phyloP scores from a whole-genome alignment of 345 rosid genomes.

The Nasturtium officinale region DNA sequence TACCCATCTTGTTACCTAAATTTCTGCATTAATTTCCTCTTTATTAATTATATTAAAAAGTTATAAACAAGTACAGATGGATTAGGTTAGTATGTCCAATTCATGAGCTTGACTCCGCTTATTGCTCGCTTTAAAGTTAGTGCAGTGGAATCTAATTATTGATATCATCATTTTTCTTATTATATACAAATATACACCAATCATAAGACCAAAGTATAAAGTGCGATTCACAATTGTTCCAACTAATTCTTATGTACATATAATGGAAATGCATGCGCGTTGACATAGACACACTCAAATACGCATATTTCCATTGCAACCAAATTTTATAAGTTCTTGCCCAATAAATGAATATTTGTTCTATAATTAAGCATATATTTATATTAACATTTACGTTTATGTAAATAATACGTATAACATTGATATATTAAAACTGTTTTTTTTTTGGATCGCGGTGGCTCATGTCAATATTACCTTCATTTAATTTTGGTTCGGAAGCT shows the following conservation, averaged over 20 bases:
- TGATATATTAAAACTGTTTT: background rate
- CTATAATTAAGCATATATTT: too few relatives aligned
- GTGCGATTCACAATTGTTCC: conserved; percentile 44
- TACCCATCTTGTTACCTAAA: conserved; percentile 41
- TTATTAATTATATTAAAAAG: conserved; percentile 15
- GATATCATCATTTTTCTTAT: conserved; percentile 22
- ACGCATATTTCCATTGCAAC: conserved; percentile 1
- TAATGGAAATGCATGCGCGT: background rate
- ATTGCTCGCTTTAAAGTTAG: conserved; percentile 38
- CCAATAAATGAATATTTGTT: background rate
- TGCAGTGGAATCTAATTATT: conserved; percentile 39
- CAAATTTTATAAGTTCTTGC: background rate
- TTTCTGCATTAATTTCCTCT: conserved; percentile 34
- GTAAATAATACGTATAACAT: background rate
- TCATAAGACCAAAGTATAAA: conserved; percentile 33
- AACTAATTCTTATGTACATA: conserved; percentile 42
- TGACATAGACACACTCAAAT: background rate
- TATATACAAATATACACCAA: conserved; percentile 34
- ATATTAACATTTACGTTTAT: background rate
- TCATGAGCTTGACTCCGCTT: conserved; percentile 42
- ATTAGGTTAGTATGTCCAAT: conserved; percentile 43
- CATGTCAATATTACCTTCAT: too few relatives aligned
- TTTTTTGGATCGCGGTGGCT: background rate
- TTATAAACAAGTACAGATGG: conserved; percentile 41
- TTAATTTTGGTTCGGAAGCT: too few relatives aligned